Evolutionary conservation across 2,329 filamentous ascomycete genomes (phyloP), one percentile per base, ranked within the genome.

Genomic region (Penicillium sp.): DNA sequence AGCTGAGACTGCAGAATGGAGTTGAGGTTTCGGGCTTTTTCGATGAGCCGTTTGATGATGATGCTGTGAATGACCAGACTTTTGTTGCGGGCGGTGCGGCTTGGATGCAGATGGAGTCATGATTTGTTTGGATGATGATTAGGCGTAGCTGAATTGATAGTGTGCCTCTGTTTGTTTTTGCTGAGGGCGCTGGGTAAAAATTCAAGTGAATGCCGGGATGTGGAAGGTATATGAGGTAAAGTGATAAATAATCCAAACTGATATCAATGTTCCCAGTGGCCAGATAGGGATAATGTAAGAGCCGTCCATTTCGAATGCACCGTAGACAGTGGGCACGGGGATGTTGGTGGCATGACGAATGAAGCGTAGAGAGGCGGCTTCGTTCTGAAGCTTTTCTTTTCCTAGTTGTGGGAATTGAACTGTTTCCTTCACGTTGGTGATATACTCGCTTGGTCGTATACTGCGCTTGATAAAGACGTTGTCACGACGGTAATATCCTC

Each of bases 341-440:
- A 51, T 52, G 15, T 53, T 42, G 44, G 43, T 53, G 20, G 43
- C 37, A 8, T 44, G 42, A 1, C 44, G 42, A 38, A 56, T 46
- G 24, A 51, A 50, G 3, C 42, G 42, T 25, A 56, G 15, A 12
- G 47, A 15, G 13, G 39, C 54, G 10, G 51, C 51, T 41, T 57
- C 49, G 25, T 57, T 58, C 37, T 53, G 53, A 31, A 57, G 50
- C 47, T 49, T 32, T 47, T 55, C 49, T 44, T 53, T 50, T 6
- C 44, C 47, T 40, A 53, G 28, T 6, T 31, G 50, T 3, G 53
- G 45, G 29, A 50, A 42, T 40, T 52, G 46, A 8, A 27, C 32
- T 2, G 28, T 46, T 5, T 42, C 48, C 44, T 38, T 15, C 9
- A 41, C 24, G 15, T 24, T 46, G 15, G 43, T 47, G 10, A 29